Base-by-base conservation (phyloP, 2,329 filamentous ascomycete genomes). In the Trichoderma lentiforme region DNA sequence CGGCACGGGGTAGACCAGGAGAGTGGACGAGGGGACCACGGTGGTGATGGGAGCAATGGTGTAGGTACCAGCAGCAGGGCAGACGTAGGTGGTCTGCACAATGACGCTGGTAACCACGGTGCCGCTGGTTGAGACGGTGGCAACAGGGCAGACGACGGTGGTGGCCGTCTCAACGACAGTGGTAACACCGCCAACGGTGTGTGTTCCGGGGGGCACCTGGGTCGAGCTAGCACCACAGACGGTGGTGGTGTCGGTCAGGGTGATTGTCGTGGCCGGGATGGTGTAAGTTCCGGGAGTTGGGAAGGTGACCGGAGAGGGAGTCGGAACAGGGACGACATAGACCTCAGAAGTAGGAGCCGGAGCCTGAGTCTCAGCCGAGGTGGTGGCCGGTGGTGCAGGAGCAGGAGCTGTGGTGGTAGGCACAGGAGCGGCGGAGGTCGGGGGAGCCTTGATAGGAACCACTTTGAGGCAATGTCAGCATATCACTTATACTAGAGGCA, bases 51-150 rank as follows among this genome's bases (percentile, higher is more conserved):
- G 89, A 75, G 86, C 90, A 76, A 94, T 90, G 79, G 90, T 93
- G 87, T 93, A 94, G 71, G 90, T 93, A 81, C 92, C 92, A 78
- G 91, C 85, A 64, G 85, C 85, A 74, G 91, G 91, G 90, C 92
- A 94, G 79, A 91, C 87, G 79, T 91, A 93, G 78, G 89, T 90
- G 78, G 92, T 94, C 77, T 85, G 88, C 82, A 87, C 84, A 78
- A 93, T 88, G 77, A 90, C 85, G 83, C 87, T 92, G 83, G 89
- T 93, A 72, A 88, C 87, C 65, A 88, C 87, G 74, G 82, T 83
- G 75, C 84, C 83, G 71, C 81, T 83, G 75, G 90, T 91, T 76
- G 86, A 85, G 76, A 89, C 86, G 73, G 89, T 89, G 76, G 91
- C 91, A 76, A 90, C 89, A 66, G 91, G 91, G 87, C 89, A 93